Evolutionary conservation across 2,329 filamentous ascomycete genomes (phyloP), one percentile per base, ranked within the genome.

Genomic region (Calycina herbarum): DNA sequence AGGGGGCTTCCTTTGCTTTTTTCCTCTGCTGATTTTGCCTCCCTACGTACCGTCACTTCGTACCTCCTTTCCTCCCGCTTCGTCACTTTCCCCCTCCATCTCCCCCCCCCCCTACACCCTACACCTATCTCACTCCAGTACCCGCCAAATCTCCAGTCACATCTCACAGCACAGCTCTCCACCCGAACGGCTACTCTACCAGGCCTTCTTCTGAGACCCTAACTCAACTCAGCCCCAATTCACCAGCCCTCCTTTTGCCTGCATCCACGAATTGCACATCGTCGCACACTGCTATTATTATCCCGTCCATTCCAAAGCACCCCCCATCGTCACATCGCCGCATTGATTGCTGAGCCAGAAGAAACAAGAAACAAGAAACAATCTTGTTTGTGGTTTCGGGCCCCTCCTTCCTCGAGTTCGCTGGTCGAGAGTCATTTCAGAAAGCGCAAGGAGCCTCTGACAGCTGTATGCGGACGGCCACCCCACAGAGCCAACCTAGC

Each of bases 251-350:
- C 59, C 40, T 29, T 40, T 59, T 60, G 24, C 38, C 59, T 54
- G 31, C 64, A 54, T 62, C 54, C 38, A 59, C 64, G 54, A 59
- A 62, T 65, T 57, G 51, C 24, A 5, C 38, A 27, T 60, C 58
- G 33, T 59, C 67, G 64, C 64, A 67, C 69, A 48, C 40, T 69
- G 62, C 67, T 71, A 71, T 69, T 71, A 69, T 70, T 69, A 71
- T 68, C 66, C 40, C 13, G 35, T 58, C 24, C 27, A 13, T 31
- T 42, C 45, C 35, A 40, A 29, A 59, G 31, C 31, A 35, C 57
- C 42, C 20, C 64, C 54, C 38, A 17, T 42, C 35, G 24, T 42
- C 48, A 29, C 62, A 35, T 51, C 38, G 56, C 38, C 56, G 54
- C 35, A 51, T 54, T 61, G 40, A 51, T 54, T 54, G 40, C 59